A percentile compares a stretch with the other conserved stretches of the same genome.
These are phyloP conservation scores for Macrophomina phaseolina DNA, from an alignment of 2,329 filamentous ascomycete species.

Conservation along the genomic window DNA sequence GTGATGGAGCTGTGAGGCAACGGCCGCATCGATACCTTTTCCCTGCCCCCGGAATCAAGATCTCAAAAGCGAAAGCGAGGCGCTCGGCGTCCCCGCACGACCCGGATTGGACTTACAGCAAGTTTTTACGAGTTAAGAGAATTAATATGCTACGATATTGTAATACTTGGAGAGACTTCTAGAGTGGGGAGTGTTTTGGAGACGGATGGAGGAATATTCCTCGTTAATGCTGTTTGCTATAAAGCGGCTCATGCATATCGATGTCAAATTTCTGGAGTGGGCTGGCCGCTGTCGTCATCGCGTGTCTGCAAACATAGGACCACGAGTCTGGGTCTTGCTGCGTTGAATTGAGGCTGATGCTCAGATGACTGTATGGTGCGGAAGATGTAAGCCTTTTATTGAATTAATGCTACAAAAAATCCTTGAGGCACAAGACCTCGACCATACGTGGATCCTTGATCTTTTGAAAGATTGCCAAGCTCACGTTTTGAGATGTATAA, in stretches of 20 bases:
- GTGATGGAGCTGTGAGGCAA: conserved; percentile 14
- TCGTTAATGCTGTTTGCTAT: neutral
- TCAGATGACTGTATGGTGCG: too few species aligned
- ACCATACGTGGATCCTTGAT: too few species aligned
- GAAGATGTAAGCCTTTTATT: too few species aligned
- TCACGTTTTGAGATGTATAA: too few species aligned
- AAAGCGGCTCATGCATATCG: neutral
- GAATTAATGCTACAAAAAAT: too few species aligned
- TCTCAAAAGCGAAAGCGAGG: neutral
- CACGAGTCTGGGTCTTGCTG: too few species aligned
- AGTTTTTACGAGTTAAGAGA: neutral
- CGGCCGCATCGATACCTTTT: neutral
- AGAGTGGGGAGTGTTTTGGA: neutral
- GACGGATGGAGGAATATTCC: too few species aligned
- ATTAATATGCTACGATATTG: neutral
- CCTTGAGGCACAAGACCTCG: too few species aligned
- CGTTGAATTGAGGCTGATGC: too few species aligned
- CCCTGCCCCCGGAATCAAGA: neutral
- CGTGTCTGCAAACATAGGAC: too few species aligned
- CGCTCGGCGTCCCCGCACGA: neutral
- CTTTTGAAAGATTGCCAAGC: too few species aligned
- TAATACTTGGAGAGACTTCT: neutral
- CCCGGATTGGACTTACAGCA: neutral
- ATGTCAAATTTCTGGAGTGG: neutral
- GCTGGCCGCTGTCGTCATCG: neutral